Base-by-base conservation (phyloP, 2,329 filamentous ascomycete species). In the Penicillium oxalicum region DNA sequence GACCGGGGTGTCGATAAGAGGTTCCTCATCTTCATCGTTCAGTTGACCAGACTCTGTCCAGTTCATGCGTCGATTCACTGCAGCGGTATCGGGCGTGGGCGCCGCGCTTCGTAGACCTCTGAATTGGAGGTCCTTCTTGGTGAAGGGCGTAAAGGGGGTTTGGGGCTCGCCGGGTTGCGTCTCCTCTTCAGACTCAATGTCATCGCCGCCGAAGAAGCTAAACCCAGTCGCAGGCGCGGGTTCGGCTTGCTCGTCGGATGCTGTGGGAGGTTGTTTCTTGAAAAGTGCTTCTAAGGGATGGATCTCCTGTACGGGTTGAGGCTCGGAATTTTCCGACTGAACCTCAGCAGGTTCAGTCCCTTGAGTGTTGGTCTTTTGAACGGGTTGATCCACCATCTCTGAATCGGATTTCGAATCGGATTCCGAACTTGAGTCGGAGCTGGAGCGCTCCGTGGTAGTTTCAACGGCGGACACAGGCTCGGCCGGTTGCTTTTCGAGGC, bases 251-350 rank as follows among this genome's bases (percentile, higher is more conserved):
- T 65, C 68, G 4, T 68, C 56, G n/a, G 61, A 60, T 18, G 61
- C 50, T 4, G 54, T 67, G 29, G 73, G 67, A 33, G 81, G 77
- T 0, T 80, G 70, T 4, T 82, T 82, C 71, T 96, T 97, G 77
- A 94, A 98, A 2, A 97, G 79, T 0, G 89, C 89, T 73, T 97
- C 91, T 1, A 97, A 78, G 0, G 93, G 91, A 58, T 97, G 91
- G 0, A 95, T 74, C 53, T 79, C 74, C 44, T 67, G 84, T 67
- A 58, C 70, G 75, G 50, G 69, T 73, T 32, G 13, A 28, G 55
- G 44, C 33, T 54, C 26, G 12, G 18, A 18, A 18, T 18, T 18
- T 18, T 18, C 18, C 18, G 18, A 18, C 18, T 18, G 18, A 18
- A 18, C 18, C 18, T 18, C n/a, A n/a, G 49, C 45, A 11, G 40